Evolutionary conservation across 192 early-diverging fungal species (phyloP), one percentile per base, ranked within the genome.

Genomic region (Dispira simplex): DNA sequence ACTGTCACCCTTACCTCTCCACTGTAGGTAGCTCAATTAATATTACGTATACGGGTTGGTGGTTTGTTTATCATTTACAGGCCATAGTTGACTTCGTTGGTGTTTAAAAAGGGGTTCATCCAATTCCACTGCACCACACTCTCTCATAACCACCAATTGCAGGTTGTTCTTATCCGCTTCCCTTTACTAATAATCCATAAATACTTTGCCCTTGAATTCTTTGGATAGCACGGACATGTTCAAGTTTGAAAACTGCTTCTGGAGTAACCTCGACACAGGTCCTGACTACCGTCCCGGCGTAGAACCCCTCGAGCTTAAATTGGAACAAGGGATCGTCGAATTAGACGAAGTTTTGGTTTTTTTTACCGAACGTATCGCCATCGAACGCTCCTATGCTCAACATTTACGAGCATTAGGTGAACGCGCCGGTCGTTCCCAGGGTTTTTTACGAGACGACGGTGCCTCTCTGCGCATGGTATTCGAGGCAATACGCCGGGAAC

Each of bases 211-310:
- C 32, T 39, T 6, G 1, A 1, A 6, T 51, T 51, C 23, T 8
- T 23, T 51, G 8, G 4, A 51, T 18, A 20, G 49, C 8, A 4
- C n/a, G 8, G 49, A 20, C 49, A 77, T 77, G 75, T 68, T 74
- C 23, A 74, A 67, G 70, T 77, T 71, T 66, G 73, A 77, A 66
- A 74, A 74, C 56, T 70, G 72, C 43, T 77, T 77, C 71, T 77
- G 75, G 75, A 72, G 73, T 69, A 77, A 77, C 66, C 70, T 72
- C 2, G 72, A 69, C 10, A 46, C 63, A 0, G 75, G 75, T 3
- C 70, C 73, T 43, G 72, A 68, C 46, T 74, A 77, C 70, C 72
- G 69, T 63, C 66, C 70, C 12, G 72, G 72, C 18, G 71, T 72
- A 26, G 70, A 74, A 55, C 44, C 68, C 26, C 69, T 77, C 32